Percentiles rank a stretch among this genome's conserved stretches.
phyloP scores from a whole-genome alignment of 2,329 filamentous ascomycete genomes.

The Aureobasidium pullulans region DNA sequence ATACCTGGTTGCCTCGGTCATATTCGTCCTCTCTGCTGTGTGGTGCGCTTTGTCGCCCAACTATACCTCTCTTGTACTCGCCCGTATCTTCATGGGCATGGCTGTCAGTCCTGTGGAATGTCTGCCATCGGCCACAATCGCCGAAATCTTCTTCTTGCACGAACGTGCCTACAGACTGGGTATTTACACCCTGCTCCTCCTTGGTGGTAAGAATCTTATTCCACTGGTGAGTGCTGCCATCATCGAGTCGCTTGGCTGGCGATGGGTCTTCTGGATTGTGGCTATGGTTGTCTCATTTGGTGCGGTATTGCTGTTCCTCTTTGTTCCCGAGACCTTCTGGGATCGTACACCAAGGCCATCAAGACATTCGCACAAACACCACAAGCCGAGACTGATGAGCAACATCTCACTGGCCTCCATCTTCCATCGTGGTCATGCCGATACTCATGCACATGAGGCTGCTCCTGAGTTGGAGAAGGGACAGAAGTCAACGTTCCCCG shows the following conservation, averaged over 20 bases:
- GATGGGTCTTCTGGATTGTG: slow-evolving; percentile 57
- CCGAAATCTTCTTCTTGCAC: slow-evolving; percentile 93
- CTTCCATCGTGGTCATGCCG: slow-evolving; percentile 19
- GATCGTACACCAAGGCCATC: slow-evolving; percentile 62
- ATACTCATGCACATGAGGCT: slow-evolving; percentile 7
- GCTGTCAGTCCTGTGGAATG: slow-evolving; percentile 88
- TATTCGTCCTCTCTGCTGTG: slow-evolving; percentile 69
- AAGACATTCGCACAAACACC: slow-evolving; percentile 29
- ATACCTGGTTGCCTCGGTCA: slow-evolving; percentile 66
- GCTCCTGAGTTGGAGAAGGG: slow-evolving; percentile 10
- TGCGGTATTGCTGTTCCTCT: slow-evolving; percentile 69
- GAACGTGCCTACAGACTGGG: slow-evolving; percentile 89
- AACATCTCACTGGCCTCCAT: slow-evolving; percentile 24
- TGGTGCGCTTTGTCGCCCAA: slow-evolving; percentile 84
- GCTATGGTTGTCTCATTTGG: slow-evolving; percentile 70
- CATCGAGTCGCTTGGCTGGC: slow-evolving; percentile 71
- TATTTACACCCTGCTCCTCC: slow-evolving; percentile 80
- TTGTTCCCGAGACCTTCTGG: slow-evolving; percentile 95
- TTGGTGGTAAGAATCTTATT: slow-evolving; percentile 80
- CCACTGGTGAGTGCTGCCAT: slow-evolving; percentile 81
- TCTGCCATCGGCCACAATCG: slow-evolving; percentile 85
- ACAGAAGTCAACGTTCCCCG: neutral
- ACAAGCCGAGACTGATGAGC: slow-evolving; percentile 11
- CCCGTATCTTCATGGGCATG: slow-evolving; percentile 79
- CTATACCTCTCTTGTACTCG: slow-evolving; percentile 71